Percentiles rank a stretch among this genome's conserved stretches.
phyloP scores from a whole-genome alignment of 139 green algal genomes.

The Coelastrella sp. region DNA sequence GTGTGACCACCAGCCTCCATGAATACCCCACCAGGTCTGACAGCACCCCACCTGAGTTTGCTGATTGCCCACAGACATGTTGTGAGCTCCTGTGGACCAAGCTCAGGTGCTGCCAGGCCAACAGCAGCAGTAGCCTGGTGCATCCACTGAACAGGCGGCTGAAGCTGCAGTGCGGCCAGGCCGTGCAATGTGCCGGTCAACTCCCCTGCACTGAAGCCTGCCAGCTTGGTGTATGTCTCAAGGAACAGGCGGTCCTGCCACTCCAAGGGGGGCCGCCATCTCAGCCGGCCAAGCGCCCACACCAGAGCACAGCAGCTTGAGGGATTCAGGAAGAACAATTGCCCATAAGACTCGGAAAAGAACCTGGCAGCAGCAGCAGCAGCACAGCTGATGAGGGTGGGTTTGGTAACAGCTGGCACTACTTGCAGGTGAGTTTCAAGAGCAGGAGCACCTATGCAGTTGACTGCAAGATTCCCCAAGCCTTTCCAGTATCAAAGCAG shows the following conservation, averaged over 20 bases:
- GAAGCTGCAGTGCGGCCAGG: slow-evolving; percentile 11
- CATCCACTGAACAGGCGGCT: slow-evolving; percentile 48
- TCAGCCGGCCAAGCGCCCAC: slow-evolving; percentile 10
- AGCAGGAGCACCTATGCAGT: background rate
- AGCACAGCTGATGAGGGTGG: background rate
- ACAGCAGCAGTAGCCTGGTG: background rate
- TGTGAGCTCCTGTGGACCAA: background rate
- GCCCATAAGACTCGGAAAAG: slow-evolving; percentile 22
- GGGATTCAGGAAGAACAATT: slow-evolving; percentile 38
- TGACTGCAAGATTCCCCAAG: background rate
- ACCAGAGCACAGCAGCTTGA: background rate
- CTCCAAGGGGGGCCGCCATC: slow-evolving; percentile 28
- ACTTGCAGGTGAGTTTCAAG: background rate
- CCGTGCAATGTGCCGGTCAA: slow-evolving; percentile 23
- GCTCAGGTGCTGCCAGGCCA: background rate
- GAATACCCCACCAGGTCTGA: background rate
- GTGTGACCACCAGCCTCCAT: background rate
- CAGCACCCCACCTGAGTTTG: background rate
- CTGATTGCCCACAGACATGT: slow-evolving; percentile 31
- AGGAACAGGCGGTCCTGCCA: slow-evolving; percentile 47
- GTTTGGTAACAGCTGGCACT: background rate
- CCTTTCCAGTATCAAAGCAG: background rate
- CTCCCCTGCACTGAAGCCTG: background rate
- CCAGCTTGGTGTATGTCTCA: slow-evolving; percentile 30
- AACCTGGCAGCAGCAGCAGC: slow-evolving; percentile 25